Evolutionary conservation across 345 rosid genomes (phyloP).

Genomic region (Salix arbutifolia): DNA sequence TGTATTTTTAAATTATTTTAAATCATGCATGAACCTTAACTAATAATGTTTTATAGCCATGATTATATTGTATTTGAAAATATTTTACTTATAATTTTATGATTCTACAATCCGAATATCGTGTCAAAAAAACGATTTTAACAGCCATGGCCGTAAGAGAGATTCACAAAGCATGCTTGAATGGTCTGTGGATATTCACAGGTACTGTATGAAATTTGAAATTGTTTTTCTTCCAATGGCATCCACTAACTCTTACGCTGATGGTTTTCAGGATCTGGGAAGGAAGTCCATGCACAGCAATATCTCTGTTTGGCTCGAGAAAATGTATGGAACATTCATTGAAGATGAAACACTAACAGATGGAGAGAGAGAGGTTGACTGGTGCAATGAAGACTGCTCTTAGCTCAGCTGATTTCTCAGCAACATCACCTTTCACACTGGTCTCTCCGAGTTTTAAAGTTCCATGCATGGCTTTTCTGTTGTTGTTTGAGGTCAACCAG

Average conservation of each 20-base stretch:
- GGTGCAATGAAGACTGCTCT: neutral
- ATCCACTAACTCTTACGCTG: conserved; percentile 20
- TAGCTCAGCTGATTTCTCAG: neutral
- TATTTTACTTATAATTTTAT: too few species aligned
- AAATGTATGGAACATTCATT: conserved; percentile 51
- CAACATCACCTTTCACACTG: neutral
- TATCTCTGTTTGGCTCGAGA: conserved; percentile 79
- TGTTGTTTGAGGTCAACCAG: too few species aligned
- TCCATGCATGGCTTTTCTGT: too few species aligned
- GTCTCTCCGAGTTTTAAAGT: neutral
- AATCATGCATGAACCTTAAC: too few species aligned
- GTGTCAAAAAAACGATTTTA: too few species aligned
- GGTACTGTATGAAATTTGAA: conserved; percentile 38
- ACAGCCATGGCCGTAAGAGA: too few species aligned
- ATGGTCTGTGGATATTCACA: conserved; percentile 86
- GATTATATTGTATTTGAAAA: too few species aligned
- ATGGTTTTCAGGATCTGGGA: conserved; percentile 73
- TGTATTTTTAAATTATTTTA: too few species aligned
- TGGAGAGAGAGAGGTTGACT: neutral
- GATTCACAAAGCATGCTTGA: conserved; percentile 53
- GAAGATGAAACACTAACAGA: neutral
- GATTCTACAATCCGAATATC: too few species aligned
- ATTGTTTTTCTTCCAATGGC: conserved; percentile 12
- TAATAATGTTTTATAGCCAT: too few species aligned
- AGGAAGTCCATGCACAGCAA: conserved; percentile 71